Evolutionary conservation across 805 yeast genomes (phyloP).

Genomic region (Yarrowia sp.): DNA sequence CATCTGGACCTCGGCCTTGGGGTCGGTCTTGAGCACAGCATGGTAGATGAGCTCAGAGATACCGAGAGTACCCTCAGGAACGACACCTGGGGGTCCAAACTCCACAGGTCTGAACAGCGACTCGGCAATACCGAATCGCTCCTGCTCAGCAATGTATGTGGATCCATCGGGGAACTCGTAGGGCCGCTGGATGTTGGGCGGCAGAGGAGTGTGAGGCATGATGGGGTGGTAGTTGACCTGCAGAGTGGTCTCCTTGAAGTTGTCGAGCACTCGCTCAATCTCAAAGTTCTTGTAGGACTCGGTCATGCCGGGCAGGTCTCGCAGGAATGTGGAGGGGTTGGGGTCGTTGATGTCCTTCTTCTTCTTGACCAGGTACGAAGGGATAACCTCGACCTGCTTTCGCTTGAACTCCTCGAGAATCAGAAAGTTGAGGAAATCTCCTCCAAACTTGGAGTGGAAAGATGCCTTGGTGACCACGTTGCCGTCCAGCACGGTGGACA

Average conservation of each 20-base stretch:
- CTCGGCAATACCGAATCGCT: constrained; percentile 58
- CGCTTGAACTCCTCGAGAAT: constrained; percentile 49
- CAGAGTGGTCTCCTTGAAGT: constrained; percentile 48
- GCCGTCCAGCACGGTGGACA: constrained; percentile 51
- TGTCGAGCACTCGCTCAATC: constrained; percentile 45
- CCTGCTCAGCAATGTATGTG: constrained; percentile 49
- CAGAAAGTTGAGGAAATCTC: constrained; percentile 75
- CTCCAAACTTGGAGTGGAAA: constrained; percentile 50
- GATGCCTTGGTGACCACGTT: constrained; percentile 54
- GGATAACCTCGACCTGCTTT: constrained; percentile 39
- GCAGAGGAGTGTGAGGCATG: constrained; percentile 39
- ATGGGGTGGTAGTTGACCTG: constrained; percentile 45
- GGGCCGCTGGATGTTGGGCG: constrained; percentile 42
- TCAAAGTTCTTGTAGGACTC: constrained; percentile 43
- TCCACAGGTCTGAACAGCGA: constrained; percentile 66
- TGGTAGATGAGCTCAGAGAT: constrained; percentile 47
- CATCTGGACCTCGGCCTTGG: constrained; percentile 45
- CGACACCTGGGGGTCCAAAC: constrained; percentile 47
- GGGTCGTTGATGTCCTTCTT: constrained; percentile 23
- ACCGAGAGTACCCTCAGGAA: constrained; percentile 49
- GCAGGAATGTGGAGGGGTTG: constrained; percentile 13
- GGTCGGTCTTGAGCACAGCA: constrained; percentile 49
- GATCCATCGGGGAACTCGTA: constrained; percentile 62
- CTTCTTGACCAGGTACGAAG: constrained; percentile 41
- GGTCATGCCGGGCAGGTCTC: constrained; percentile 40